phyloP scores from a whole-genome alignment of 116 monocot genomes.

The Dioscorea cayenensis region DNA sequence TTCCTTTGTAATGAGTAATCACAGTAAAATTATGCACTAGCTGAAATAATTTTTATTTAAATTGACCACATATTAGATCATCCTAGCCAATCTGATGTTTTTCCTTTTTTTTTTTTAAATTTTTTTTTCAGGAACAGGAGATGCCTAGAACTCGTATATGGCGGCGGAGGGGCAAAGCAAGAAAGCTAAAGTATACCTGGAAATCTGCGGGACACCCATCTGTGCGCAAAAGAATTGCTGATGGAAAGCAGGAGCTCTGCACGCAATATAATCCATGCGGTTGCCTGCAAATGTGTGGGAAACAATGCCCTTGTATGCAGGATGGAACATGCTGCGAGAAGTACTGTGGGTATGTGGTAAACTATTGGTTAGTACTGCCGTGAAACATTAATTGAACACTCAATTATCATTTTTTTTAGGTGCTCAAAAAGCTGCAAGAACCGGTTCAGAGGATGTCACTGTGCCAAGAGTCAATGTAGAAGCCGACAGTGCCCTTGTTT shows the following conservation, averaged over 20 bases:
- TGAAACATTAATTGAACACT: background rate
- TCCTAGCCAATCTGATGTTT: background rate
- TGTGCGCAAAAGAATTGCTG: slow-evolving; percentile 71
- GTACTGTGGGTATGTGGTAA: slow-evolving; percentile 74
- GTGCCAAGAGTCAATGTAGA: slow-evolving; percentile 99
- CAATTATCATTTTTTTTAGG: slow-evolving; percentile 27
- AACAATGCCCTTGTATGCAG: slow-evolving; percentile 80
- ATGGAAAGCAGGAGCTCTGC: slow-evolving; percentile 75
- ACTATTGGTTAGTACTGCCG: background rate
- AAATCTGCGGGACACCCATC: slow-evolving; percentile 92
- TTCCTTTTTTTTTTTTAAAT: too few species aligned
- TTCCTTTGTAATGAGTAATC: background rate
- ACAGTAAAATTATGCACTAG: background rate
- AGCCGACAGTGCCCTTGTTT: slow-evolving; percentile 98
- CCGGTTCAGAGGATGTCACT: slow-evolving; percentile 97
- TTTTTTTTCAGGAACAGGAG: slow-evolving; percentile 53
- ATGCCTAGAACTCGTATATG: slow-evolving; percentile 66
- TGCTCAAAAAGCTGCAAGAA: slow-evolving; percentile 98
- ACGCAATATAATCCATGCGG: slow-evolving; percentile 90
- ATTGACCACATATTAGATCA: background rate
- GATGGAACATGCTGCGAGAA: slow-evolving; percentile 98
- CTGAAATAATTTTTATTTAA: too few species aligned
- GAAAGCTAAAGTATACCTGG: slow-evolving; percentile 93
- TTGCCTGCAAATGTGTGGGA: slow-evolving; percentile 83
- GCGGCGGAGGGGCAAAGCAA: slow-evolving; percentile 60